Base-by-base conservation (phyloP, 257 asterid species). In the Verbena officinalis region DNA sequence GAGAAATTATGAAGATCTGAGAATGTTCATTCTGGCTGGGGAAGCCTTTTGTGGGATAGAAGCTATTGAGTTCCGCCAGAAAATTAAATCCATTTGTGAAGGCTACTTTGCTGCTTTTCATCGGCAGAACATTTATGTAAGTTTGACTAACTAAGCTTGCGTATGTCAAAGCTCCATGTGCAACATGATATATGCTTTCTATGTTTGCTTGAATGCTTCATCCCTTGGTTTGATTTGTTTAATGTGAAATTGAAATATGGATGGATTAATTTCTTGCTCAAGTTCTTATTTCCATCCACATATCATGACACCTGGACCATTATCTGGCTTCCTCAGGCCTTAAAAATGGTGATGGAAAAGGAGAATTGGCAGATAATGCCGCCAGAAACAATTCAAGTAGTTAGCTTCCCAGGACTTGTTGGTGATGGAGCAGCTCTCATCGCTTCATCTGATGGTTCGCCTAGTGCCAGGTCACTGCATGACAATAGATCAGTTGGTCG, bases 341-440 rank as follows among this genome's bases (percentile, higher is more conserved):
- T 94, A 77, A 94, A 91, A 86, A 83, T 94, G 98, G 99, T 90
- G 67, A 69, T 88, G 86, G 99, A 94, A 78, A 90, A 78, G 91
- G 99, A 94, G 84, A 85, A 38, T 82, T 94, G 99, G 99, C 87
- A 83, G 76, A 74, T 82, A 75, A 70, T 94, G 84, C 97, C 99
- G 4, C 83, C 89, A 10, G 96, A 94, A 52, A 86, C 96, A 56
- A 75, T 86, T 78, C 86, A 86, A 80, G 96, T 82, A 63, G 81
- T 91, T 76, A 90, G 94, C 82, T 94, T 94, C 55, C 85, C 99
- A 1, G 98, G 98, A 59, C 83, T 94, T 76, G 80, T 94, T 50
- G 99, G 99, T 68, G 99, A 94, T 82, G 99, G 99, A 69, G 99
- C 98, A 62, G 96, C 99, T 62, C 84, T 94, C 70, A 85, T 90